Percentiles rank a stretch among this genome's conserved stretches.
phyloP scores from a whole-genome alignment of 179 eudicot genomes.

The Carnegiea gigantea region DNA sequence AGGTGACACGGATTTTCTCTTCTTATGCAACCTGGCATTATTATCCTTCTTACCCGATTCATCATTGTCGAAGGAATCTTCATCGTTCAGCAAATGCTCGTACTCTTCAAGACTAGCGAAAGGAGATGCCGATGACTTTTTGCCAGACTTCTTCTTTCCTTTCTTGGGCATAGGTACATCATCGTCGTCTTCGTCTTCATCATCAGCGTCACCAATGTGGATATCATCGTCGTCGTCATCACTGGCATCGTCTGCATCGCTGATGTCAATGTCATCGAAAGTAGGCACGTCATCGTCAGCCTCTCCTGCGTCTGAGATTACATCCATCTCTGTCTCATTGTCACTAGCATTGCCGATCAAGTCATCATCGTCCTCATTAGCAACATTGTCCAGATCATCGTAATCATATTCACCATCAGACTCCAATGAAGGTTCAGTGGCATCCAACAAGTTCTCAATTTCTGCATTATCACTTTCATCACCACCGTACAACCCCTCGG shows the following conservation, averaged over 20 bases:
- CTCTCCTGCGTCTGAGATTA: constrained; percentile 30
- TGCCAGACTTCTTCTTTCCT: constrained; percentile 33
- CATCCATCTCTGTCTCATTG: constrained; percentile 48
- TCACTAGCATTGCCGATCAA: constrained; percentile 64
- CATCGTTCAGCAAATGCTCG: constrained; percentile 67
- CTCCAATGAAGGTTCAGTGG: constrained; percentile 46
- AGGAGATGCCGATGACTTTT: constrained; percentile 53
- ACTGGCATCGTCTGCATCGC: constrained; percentile 22
- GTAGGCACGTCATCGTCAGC: constrained; percentile 27
- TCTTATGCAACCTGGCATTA: constrained; percentile 32
- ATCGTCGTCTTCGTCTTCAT: constrained; percentile 26
- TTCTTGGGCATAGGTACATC: constrained; percentile 26
- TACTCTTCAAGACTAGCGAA: constrained; percentile 90
- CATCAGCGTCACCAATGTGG: constrained; percentile 29
- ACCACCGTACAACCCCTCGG: constrained; percentile 58
- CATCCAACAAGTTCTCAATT: constrained; percentile 67
- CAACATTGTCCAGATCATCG: constrained; percentile 66
- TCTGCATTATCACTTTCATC: constrained; percentile 82
- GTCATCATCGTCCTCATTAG: constrained; percentile 71
- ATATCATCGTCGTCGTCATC: constrained; percentile 32
- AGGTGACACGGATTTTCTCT: constrained; percentile 24
- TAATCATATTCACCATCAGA: constrained; percentile 74
- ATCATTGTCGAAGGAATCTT: constrained; percentile 25
- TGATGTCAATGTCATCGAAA: constrained; percentile 12
- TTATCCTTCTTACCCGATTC: constrained; percentile 12